These are phyloP conservation scores for Hymenoscyphus fructigenus DNA, from an alignment of 2,329 filamentous ascomycete genomes.

Conservation along the genomic window DNA sequence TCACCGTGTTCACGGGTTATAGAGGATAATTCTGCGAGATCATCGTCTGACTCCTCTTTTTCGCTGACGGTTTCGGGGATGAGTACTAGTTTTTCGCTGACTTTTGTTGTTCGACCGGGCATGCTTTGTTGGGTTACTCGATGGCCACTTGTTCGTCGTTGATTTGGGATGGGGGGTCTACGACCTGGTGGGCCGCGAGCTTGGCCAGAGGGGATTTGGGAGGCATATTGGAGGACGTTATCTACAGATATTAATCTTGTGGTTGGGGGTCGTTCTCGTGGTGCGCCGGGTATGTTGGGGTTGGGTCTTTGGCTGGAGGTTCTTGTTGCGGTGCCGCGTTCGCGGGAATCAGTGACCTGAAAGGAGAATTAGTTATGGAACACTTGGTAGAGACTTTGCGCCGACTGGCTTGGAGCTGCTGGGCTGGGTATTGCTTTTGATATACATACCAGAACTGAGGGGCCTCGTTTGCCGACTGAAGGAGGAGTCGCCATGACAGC, in stretches of 20 bases:
- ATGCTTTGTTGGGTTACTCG: slow-evolving; percentile 51
- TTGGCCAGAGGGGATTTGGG: slow-evolving; percentile 92
- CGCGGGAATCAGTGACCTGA: slow-evolving; percentile 58
- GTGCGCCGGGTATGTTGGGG: slow-evolving; percentile 29
- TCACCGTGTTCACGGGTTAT: slow-evolving; percentile 53
- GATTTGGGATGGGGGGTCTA: slow-evolving; percentile 45
- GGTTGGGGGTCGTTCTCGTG: slow-evolving; percentile 42
- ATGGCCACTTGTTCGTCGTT: slow-evolving; percentile 48
- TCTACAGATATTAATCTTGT: slow-evolving; percentile 88
- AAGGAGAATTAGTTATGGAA: slow-evolving; percentile 9
- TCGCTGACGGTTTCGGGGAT: slow-evolving; percentile 75
- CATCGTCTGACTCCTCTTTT: slow-evolving; percentile 59
- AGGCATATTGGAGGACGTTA: slow-evolving; percentile 90
- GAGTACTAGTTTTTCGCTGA: slow-evolving; percentile 94
- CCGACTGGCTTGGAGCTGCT: background rate
- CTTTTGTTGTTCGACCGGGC: slow-evolving; percentile 86
- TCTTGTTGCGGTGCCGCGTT: slow-evolving; percentile 41
- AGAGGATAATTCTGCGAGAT: slow-evolving; percentile 47
- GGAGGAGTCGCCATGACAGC: slow-evolving; percentile 29
- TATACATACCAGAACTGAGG: slow-evolving; percentile 57
- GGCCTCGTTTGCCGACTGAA: slow-evolving; percentile 49
- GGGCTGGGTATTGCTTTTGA: background rate
- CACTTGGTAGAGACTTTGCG: background rate
- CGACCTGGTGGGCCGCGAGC: slow-evolving; percentile 66
- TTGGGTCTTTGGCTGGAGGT: slow-evolving; percentile 36